Percentiles rank a stretch among this genome's conserved stretches.
Evolutionary conservation across 768 basidiomycete genomes (phyloP).

Genomic region (Tricholoma sp.): DNA sequence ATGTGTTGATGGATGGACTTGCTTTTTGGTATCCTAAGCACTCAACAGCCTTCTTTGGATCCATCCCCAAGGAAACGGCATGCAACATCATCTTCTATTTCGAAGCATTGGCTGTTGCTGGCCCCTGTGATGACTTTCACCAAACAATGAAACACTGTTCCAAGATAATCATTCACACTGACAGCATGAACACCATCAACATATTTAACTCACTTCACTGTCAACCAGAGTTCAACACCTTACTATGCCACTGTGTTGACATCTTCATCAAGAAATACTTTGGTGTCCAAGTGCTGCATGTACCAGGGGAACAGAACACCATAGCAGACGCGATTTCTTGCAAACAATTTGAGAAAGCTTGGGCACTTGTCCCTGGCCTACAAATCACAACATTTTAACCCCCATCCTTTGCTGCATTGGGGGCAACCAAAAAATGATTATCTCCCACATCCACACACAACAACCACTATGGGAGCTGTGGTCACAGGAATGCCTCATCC

Average conservation of each 20-base stretch:
- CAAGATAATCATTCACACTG: constrained; percentile 16
- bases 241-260: constrained; percentile 14
- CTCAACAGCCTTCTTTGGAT: constrained; percentile 11
- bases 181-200: constrained; percentile 18
- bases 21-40: constrained; percentile 16
- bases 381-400: constrained; percentile 9
- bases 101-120: constrained; percentile 20
- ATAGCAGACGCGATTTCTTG: constrained; percentile 19
- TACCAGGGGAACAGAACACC: constrained; percentile 12
- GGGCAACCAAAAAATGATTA: constrained; percentile 16
- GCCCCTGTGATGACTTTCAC: constrained; percentile 4
- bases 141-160: not conserved
- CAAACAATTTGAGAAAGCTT: too few species aligned
- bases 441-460: constrained; percentile 10
- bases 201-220: constrained; percentile 14
- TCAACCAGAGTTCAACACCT: constrained; percentile 11
- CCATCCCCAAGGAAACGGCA: not conserved
- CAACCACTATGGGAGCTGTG: constrained; percentile 30
- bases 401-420: too few species aligned
- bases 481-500: constrained; percentile 26
- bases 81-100: constrained; percentile 18
- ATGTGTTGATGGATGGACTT: constrained; percentile 17
- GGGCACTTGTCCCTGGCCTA: not conserved
- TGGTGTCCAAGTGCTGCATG: constrained; percentile 11
- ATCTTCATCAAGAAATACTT: constrained; percentile 5